phyloP scores from a whole-genome alignment of 257 asterid species.

The Voacanga thouarsii region DNA sequence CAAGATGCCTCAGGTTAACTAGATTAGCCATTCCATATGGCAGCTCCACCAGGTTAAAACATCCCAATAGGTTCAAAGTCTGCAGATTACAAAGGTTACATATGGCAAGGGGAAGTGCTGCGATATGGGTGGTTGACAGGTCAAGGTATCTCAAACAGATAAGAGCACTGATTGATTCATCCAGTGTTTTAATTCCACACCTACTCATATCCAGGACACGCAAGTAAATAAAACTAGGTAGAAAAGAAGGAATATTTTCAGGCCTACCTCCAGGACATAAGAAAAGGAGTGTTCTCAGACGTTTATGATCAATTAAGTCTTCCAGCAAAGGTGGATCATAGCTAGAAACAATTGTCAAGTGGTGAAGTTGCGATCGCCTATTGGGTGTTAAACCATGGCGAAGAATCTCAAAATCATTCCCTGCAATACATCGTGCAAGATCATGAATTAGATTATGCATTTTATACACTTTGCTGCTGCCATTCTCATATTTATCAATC shows the following conservation, averaged over 20 bases:
- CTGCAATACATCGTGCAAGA: slow-evolving; percentile 20
- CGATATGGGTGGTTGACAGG: slow-evolving; percentile 17
- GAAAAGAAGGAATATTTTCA: slow-evolving; percentile 4
- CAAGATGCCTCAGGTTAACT: slow-evolving; percentile 28
- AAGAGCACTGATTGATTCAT: slow-evolving; percentile 20
- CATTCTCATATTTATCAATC: slow-evolving; percentile 6
- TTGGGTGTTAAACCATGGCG: slow-evolving; percentile 1
- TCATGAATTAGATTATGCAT: slow-evolving; percentile 25
- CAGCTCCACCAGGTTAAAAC: slow-evolving; percentile 21
- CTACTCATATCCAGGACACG: slow-evolving; percentile 13
- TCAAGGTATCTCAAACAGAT: slow-evolving; percentile 30
- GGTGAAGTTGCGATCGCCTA: slow-evolving; percentile 8
- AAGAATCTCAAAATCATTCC: slow-evolving; percentile 11
- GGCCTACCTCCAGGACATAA: slow-evolving; percentile 13
- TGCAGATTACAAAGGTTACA: slow-evolving; percentile 26
- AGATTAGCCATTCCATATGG: slow-evolving; percentile 27
- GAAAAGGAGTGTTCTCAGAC: slow-evolving; percentile 19
- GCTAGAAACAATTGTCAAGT: slow-evolving; percentile 7
- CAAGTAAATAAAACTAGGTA: slow-evolving; percentile 10
- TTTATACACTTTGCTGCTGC: slow-evolving; percentile 8
- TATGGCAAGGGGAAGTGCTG: slow-evolving; percentile 11
- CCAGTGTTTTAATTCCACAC: slow-evolving; percentile 7
- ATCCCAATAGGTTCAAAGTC: slow-evolving; percentile 19
- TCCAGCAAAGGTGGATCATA: slow-evolving; percentile 1
- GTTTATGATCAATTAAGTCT: slow-evolving; percentile 18